Conservation (phyloP, 2,329 filamentous ascomycete species). For the Gnomoniopsis smithogilvyi region DNA sequence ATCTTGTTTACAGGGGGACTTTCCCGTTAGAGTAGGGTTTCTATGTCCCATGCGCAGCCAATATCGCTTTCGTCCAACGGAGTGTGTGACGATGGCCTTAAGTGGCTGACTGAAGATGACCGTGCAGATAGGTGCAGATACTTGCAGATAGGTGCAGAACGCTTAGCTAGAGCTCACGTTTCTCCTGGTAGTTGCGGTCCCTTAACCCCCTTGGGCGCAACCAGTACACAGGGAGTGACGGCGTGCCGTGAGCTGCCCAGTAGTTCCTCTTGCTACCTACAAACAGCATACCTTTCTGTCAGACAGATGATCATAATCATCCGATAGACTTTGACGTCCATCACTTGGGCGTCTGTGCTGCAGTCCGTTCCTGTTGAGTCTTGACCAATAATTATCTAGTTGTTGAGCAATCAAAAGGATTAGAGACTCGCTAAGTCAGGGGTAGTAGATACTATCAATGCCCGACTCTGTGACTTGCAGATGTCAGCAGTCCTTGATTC, state of each 20-base stretch:
- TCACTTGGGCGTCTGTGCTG: neutral
- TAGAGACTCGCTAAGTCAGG: neutral
- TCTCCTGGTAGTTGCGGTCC: neutral
- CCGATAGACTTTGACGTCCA: neutral
- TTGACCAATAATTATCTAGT: too few relatives aligned
- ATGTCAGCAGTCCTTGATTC: neutral
- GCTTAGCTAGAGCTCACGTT: neutral
- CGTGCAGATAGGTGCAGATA: neutral
- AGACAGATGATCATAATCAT: neutral
- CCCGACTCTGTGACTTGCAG: neutral
- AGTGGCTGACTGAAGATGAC: neutral
- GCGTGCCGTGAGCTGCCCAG: conserved; percentile 3
- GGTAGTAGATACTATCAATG: neutral
- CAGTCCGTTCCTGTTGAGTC: too few relatives aligned
- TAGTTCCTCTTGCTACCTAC: neutral
- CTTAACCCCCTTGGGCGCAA: neutral
- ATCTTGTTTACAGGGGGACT: conserved; percentile 15
- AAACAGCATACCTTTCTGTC: neutral
- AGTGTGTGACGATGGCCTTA: neutral
- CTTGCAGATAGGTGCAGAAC: neutral
- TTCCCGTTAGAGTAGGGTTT: conserved; percentile 1
- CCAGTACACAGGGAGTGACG: neutral
- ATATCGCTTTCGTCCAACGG: neutral
- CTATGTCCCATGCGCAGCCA: neutral
- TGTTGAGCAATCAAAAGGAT: neutral